These are phyloP conservation scores for Tubosaeta sp. DNA, from an alignment of 768 basidiomycete genomes.

Conservation along the genomic window DNA sequence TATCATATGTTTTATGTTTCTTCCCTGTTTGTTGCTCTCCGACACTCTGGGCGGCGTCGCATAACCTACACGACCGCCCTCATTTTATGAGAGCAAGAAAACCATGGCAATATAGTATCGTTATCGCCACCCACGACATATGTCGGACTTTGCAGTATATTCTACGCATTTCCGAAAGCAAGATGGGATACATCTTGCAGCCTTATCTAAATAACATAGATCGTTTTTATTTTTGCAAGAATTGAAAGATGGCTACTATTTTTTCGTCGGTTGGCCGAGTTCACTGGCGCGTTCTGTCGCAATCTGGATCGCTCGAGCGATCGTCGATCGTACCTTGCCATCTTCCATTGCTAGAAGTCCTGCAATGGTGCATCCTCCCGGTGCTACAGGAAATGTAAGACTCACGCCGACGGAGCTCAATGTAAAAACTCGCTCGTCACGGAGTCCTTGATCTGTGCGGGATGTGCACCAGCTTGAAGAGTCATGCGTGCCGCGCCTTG, in stretches of 20 bases:
- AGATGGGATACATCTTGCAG: conserved; percentile 26
- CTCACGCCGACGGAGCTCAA: background rate
- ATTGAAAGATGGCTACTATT: conserved; percentile 24
- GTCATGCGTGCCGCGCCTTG: conserved; percentile 98
- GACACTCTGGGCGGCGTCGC: conserved; percentile 92
- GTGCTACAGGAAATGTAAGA: conserved; percentile 51
- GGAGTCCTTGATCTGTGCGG: conserved; percentile 94
- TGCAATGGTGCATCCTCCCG: conserved; percentile 97
- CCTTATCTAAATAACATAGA: background rate
- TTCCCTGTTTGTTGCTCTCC: conserved; percentile 53
- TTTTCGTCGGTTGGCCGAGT: conserved; percentile 67
- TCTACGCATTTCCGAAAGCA: conserved; percentile 34
- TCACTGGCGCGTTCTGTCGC: conserved; percentile 88
- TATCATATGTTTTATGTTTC: conserved; percentile 1
- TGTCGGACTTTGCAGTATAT: conserved; percentile 28
- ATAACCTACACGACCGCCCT: conserved; percentile 74
- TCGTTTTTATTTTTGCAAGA: background rate
- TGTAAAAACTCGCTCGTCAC: conserved; percentile 75
- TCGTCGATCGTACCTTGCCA: conserved; percentile 87
- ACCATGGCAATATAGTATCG: conserved; percentile 23
- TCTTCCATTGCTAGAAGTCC: conserved; percentile 95
- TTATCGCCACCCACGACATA: conserved; percentile 32
- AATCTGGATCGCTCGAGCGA: conserved; percentile 91
- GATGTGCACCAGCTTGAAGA: conserved; percentile 82
- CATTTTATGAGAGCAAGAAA: conserved; percentile 94